These are phyloP conservation scores for Plasmodium adleri DNA, from an alignment of 169 alveolate genomes.

Conservation along the genomic window DNA sequence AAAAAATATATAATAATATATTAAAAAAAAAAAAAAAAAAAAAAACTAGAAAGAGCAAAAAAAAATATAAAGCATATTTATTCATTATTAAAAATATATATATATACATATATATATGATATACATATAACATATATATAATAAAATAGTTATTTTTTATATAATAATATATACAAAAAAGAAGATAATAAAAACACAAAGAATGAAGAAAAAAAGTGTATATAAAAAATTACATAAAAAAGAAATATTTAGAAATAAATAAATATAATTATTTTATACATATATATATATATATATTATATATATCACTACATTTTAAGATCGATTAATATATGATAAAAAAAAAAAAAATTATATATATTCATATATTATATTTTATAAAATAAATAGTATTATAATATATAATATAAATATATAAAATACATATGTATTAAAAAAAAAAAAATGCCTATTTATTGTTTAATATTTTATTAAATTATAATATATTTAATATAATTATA, in stretches of 20 bases:
- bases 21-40: conserved; percentile 20
- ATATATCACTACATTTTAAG: conserved; percentile 11
- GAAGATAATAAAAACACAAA: conserved; percentile 6
- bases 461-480: too few relatives aligned
- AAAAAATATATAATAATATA: not conserved
- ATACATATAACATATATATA: conserved; percentile 8
- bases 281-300: too few relatives aligned
- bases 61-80: not conserved
- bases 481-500: too few relatives aligned
- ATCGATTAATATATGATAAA: not conserved
- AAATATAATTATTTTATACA: not conserved
- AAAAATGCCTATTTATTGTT: conserved; percentile 7
- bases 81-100: not conserved
- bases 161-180: not conserved
- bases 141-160: not conserved
- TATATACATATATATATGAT: not conserved
- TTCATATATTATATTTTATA: not conserved
- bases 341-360: not conserved
- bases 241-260: conserved; percentile 5
- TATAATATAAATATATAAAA: too few relatives aligned
- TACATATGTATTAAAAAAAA: not conserved
- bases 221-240: not conserved
- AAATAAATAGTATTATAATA: too few relatives aligned
- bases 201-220: conserved; percentile 1
- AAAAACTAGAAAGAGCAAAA: conserved; percentile 21